Conservation (phyloP, 179 eudicot genomes). For the Beta corolliflora region DNA sequence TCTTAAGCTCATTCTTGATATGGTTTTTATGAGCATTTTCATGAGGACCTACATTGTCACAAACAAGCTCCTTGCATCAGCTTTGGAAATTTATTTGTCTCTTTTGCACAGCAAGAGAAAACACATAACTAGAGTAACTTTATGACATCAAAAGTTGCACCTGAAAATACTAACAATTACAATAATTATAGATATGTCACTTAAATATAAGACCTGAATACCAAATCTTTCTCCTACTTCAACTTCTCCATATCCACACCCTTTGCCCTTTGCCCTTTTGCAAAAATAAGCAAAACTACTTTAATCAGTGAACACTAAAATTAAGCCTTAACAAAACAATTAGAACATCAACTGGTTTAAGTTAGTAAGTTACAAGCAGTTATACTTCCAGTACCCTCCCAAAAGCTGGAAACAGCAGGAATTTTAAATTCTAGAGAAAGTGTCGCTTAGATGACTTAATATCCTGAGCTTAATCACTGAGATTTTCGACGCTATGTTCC, state of each 20-base stretch:
- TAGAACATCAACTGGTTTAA: neutral
- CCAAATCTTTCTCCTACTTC: neutral
- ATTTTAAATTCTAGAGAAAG: neutral
- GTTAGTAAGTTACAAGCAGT: neutral
- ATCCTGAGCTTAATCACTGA: neutral
- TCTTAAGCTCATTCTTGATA: slow-evolving; percentile 82
- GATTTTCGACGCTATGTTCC: neutral
- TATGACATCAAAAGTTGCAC: neutral
- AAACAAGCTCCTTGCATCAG: slow-evolving; percentile 22
- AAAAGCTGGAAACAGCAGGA: neutral
- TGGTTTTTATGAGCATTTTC: slow-evolving; percentile 71
- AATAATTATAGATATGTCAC: neutral
- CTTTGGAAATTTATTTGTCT: neutral
- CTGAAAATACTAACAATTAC: neutral
- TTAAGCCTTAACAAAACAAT: neutral
- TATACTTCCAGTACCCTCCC: neutral
- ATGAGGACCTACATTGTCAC: slow-evolving; percentile 77
- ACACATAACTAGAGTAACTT: neutral
- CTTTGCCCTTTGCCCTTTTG: neutral
- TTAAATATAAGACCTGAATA: neutral
- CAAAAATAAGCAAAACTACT: neutral
- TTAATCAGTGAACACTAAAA: neutral
- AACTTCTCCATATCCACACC: neutral
- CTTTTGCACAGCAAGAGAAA: neutral
- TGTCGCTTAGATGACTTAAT: neutral